Evolutionary conservation across 306 rosid genomes (phyloP).

Genomic region (Urtica urens): DNA sequence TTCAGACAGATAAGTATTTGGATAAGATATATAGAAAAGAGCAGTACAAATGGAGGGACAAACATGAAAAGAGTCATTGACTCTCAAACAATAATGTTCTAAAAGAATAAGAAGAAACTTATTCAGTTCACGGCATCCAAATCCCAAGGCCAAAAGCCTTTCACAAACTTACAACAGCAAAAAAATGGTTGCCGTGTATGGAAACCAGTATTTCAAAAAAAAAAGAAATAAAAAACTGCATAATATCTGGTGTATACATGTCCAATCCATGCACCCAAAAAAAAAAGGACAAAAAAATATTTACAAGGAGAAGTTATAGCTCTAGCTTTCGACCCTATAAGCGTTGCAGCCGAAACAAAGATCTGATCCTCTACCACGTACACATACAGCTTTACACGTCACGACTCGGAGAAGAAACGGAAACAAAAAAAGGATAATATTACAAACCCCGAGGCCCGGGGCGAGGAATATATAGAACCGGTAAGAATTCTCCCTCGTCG

Average conservation of each 20-base stretch:
- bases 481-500: constrained; percentile 18
- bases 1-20: too few relatives aligned
- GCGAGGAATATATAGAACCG: constrained; percentile 23
- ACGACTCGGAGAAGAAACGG: constrained; percentile 12
- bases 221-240: constrained; percentile 6
- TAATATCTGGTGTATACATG: constrained; percentile 11
- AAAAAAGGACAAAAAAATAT: constrained; percentile 4
- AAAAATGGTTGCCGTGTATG: not conserved
- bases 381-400: constrained; percentile 36
- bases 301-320: constrained; percentile 24
- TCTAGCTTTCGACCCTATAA: constrained; percentile 22
- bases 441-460: constrained; percentile 26
- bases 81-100: too few relatives aligned
- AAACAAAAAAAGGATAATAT: constrained; percentile 16
- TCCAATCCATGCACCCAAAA: constrained; percentile 16
- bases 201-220: not conserved
- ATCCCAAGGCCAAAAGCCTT: too few relatives aligned
- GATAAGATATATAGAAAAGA: too few relatives aligned
- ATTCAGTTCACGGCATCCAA: too few relatives aligned
- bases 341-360: constrained; percentile 8
- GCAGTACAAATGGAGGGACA: too few relatives aligned
- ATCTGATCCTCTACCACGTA: constrained; percentile 24
- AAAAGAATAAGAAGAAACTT: too few relatives aligned
- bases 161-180: not conserved
- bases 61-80: too few relatives aligned